Base-by-base conservation (phyloP, 2,329 filamentous ascomycete species). In the Dactylellina cionopaga region DNA sequence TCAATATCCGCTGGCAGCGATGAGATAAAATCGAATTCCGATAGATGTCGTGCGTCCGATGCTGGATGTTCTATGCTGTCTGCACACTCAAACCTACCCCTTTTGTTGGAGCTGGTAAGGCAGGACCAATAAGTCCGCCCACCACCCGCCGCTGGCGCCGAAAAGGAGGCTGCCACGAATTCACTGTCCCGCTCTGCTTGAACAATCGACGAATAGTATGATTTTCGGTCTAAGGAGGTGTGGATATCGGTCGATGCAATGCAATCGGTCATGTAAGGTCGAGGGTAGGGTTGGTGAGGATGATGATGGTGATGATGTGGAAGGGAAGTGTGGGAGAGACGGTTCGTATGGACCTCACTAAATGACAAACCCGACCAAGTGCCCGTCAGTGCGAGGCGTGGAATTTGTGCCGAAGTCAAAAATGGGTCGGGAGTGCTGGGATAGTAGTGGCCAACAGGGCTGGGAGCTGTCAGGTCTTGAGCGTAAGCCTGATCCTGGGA, bases 191-290 rank as follows among this genome's bases (percentile, higher is more conserved):
- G 49, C 51, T 63, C 29, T 52, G 56, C 58, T 25, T 49, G 35
- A 49, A 44, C 15, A 35, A 60, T 51, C 27, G 66, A 71, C 66
- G 66, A 71, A 71, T 71, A 35, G 54, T 44, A 55, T 25, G 46
- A 44, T 51, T 51, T 63, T 9, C 15, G 41, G 33, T 47, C 19
- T 22, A 51, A 41, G 60, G 27, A 35, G 56, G 66, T 64, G 66
- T 64, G 66, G 66, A 71, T 64, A 51, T 56, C 24, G 58, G 41
- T 56, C 66, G 51, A 62, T 64, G 66, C 58, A 71, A 71, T 63
- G 66, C 66, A 71, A 58, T 71, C 66, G 66, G 35, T 58, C 66
- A 71, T 71, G 66, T 71, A 71, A 71, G 37, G 66, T 71, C 56
- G 65, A 62, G 56, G 31, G 65, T 47, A 37, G 49, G 46, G 58